Conservation (phyloP, 805 yeast genomes). For the Barnettozyma sp. region DNA sequence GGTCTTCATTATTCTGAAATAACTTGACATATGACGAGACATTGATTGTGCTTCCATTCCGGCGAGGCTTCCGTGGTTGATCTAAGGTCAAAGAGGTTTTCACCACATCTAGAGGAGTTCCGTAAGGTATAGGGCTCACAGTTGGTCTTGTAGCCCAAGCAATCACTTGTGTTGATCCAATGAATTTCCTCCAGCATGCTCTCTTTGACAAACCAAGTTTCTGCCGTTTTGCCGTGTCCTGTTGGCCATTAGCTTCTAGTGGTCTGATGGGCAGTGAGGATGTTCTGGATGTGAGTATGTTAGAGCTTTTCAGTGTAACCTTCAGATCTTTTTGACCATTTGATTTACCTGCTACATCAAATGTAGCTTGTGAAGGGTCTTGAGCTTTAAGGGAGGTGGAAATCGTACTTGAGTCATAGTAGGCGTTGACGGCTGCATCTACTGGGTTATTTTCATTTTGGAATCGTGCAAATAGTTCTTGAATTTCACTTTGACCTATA, state of each 20-base stretch:
- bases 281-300: too few species aligned
- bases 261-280: too few species aligned
- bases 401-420: conserved; percentile 20
- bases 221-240: too few species aligned
- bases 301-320: too few species aligned
- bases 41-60: conserved; percentile 14
- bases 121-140: conserved; percentile 37
- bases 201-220: too few species aligned
- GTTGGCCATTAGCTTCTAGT: too few species aligned
- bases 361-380: too few species aligned
- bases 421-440: conserved; percentile 34
- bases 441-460: conserved; percentile 25
- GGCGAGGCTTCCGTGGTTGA: conserved; percentile 20
- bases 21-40: conserved; percentile 31
- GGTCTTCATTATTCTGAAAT: conserved; percentile 22
- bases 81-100: conserved; percentile 29
- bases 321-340: too few species aligned
- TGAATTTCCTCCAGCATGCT: conserved; percentile 43
- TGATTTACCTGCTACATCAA: too few species aligned
- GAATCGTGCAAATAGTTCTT: conserved; percentile 25
- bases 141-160: conserved; percentile 74
- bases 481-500: conserved; percentile 21
- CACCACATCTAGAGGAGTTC: conserved; percentile 36
- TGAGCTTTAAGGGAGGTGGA: too few species aligned
- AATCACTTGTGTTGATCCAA: conserved; percentile 53